Evolutionary conservation across 495 filamentous ascomycete genomes (phyloP).

Genomic region (Chaetomium tenue): DNA sequence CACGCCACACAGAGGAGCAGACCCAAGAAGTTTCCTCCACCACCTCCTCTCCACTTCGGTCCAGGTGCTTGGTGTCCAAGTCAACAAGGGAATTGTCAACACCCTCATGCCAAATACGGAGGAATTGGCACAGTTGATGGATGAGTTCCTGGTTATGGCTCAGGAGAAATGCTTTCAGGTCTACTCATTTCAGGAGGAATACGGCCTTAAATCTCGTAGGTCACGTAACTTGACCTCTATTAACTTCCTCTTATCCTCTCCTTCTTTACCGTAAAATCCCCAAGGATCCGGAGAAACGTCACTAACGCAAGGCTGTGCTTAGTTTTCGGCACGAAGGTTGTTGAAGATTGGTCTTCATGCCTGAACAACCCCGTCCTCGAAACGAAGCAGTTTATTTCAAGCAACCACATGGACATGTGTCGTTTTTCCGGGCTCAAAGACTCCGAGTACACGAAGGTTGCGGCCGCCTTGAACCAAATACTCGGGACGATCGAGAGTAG

Average conservation of each 20-base stretch:
- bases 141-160: conserved; percentile 18
- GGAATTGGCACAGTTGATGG: conserved; percentile 13
- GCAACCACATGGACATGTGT: conserved; percentile 28
- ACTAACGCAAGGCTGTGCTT: not conserved
- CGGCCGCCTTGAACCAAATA: conserved; percentile 16
- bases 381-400: conserved; percentile 20
- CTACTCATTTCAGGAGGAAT: conserved; percentile 23
- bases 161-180: conserved; percentile 10
- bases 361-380: conserved; percentile 19
- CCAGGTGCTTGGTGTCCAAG: conserved; percentile 9
- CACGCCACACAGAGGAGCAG: conserved; percentile 37
- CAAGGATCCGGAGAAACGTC: not conserved
- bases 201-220: not conserved
- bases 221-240: not conserved
- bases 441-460: conserved; percentile 23
- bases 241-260: not conserved
- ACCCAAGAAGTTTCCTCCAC: conserved; percentile 19
- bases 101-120: conserved; percentile 11
- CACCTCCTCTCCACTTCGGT: conserved; percentile 11
- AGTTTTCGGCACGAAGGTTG: conserved; percentile 17
- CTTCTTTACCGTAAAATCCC: not conserved
- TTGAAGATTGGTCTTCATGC: conserved; percentile 23
- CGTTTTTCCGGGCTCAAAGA: conserved; percentile 21
- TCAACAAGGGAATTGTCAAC: conserved; percentile 22
- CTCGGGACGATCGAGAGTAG: not conserved